Evolutionary conservation across 768 basidiomycete species (phyloP).

Genomic region (Russula compacta): DNA sequence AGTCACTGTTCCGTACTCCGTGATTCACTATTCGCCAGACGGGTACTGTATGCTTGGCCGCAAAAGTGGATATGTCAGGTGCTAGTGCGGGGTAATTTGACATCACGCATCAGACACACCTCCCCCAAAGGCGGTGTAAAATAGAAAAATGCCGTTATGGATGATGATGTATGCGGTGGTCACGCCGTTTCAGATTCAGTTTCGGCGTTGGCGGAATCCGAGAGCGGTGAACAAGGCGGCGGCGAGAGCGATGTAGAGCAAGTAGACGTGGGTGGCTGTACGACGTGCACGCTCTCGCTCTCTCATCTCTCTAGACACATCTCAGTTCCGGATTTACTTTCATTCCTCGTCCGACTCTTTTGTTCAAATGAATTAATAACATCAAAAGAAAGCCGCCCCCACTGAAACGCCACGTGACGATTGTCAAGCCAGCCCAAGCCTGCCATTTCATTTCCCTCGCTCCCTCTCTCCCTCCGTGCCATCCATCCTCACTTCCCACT

Average conservation of each 20-base stretch:
- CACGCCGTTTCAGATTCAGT: background rate
- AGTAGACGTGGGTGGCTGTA: no score
- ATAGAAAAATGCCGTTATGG: constrained; percentile 5
- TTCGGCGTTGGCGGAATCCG: background rate
- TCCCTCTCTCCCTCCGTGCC: background rate
- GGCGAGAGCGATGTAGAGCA: no score
- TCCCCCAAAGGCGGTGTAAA: background rate
- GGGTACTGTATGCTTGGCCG: background rate
- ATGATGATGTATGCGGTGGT: background rate
- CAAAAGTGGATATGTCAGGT: background rate
- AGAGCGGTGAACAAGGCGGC: background rate
- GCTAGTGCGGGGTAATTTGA: constrained; percentile 6
- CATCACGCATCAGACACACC: background rate
- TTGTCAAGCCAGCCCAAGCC: no score
- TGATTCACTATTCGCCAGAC: no score
- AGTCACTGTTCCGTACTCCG: no score
- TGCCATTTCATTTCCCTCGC: background rate
- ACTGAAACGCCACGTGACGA: no score
- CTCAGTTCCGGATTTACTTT: no score
- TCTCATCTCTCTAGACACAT: no score
- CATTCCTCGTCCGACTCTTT: no score
- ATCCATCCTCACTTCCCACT: background rate
- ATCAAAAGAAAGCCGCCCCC: no score
- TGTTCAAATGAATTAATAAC: no score
- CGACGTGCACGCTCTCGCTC: no score